A percentile compares a stretch with the other conserved stretches of the same genome.
phyloP scores from a whole-genome alignment of 225 moss, liverwort and hornwort genomes.

The Polytrichum commune region DNA sequence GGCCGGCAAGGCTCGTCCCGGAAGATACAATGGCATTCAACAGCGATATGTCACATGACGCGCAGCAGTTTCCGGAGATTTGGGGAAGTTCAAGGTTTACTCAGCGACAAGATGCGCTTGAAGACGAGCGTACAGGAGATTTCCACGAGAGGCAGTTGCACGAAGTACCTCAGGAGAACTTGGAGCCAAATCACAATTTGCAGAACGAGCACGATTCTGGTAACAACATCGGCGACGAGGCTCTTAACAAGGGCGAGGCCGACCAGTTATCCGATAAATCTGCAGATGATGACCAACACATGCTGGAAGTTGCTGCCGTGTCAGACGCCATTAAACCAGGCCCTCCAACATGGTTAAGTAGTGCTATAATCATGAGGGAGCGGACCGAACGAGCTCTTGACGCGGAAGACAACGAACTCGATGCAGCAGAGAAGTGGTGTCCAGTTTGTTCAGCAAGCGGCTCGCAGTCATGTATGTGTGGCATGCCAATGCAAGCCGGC shows the following conservation, averaged over 20 bases:
- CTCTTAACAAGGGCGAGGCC: slow-evolving; percentile 11
- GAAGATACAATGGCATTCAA: slow-evolving; percentile 34
- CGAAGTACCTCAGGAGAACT: background rate
- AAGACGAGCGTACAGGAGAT: slow-evolving; percentile 9
- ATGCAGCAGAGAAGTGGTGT: slow-evolving; percentile 43
- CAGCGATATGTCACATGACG: slow-evolving; percentile 27
- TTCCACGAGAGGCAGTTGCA: slow-evolving; percentile 1
- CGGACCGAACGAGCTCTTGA: slow-evolving; percentile 7
- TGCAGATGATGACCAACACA: slow-evolving; percentile 20
- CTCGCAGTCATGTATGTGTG: slow-evolving; percentile 46
- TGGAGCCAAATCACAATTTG: background rate
- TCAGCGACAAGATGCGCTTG: slow-evolving; percentile 28
- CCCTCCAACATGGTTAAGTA: slow-evolving; percentile 47
- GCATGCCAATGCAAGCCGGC: slow-evolving; percentile 45
- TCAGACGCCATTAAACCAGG: background rate
- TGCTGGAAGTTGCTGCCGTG: slow-evolving; percentile 24
- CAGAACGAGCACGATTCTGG: slow-evolving; percentile 17
- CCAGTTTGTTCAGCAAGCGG: slow-evolving; percentile 44
- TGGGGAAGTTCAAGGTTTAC: slow-evolving; percentile 45
- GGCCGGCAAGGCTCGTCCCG: background rate
- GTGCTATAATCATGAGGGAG: slow-evolving; percentile 23
- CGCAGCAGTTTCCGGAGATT: slow-evolving; percentile 47
- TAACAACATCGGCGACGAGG: slow-evolving; percentile 10
- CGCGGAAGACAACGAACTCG: slow-evolving; percentile 1
- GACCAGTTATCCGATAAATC: background rate